Evolutionary conservation across 805 yeast species (phyloP), one percentile per base, ranked within the genome.

Genomic region (Ogataea nakhonphanomensis): DNA sequence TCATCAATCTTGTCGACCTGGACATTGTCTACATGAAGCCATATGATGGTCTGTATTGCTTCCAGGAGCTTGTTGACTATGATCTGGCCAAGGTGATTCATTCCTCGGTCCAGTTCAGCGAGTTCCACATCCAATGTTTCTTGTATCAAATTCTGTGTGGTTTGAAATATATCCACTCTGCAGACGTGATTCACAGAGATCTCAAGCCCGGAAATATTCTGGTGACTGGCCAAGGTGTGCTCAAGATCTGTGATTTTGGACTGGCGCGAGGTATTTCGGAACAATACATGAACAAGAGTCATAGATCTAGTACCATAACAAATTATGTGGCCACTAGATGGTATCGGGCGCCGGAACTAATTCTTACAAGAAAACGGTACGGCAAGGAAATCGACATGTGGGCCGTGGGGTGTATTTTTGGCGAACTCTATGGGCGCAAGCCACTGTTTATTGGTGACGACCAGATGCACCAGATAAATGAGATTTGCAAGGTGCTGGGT

Each of bases 161-260:
- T 0, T 64, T 90, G 32, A 84, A 86, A 57, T 90, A 87, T 55
- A 83, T 90, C 36, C 98, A 90, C 61, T 79, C 93, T 5, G 96
- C 96, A 1, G 89, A 86, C 50, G 95, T 90, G 8, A 82, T 90
- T 39, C 98, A 90, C 59, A 71, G 98, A 41, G 98, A 90, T 58
- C 72, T 90, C 47, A 90, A 90, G 61, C 97, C 97, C 0, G 95
- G 95, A 0, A 90, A 90, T 58, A 81, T 90, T 4, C 67, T 90
- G 41, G 84, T 89, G 13, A 78, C 87, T 5, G 61, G 77, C 2
- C 79, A 78, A 39, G 97, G 98, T 0, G 67, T 62, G 4, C 64
- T 90, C 35, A 90, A 90, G 57, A 86, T 90, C 12, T 88, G 97
- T 62, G 98, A 90, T 64, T 90, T 90, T 68, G 98, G 98, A 0